Percentiles rank a stretch among this genome's conserved stretches.
These are phyloP conservation scores for Jackrogersella multiformis DNA, from an alignment of 495 filamentous ascomycete genomes.

Conservation along the genomic window DNA sequence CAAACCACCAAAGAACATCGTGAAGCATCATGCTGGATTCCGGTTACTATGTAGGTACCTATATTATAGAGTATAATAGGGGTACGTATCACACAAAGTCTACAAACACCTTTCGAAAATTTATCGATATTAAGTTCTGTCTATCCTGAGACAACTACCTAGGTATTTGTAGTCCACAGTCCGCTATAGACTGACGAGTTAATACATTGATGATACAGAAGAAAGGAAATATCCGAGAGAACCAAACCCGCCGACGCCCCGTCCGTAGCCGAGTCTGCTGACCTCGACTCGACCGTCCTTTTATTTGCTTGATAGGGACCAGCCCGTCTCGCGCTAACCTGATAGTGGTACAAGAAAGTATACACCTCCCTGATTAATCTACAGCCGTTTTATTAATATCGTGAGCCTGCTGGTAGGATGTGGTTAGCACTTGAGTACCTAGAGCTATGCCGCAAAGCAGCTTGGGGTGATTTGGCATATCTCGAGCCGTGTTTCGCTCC, in stretches of 20 bases:
- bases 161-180: too few species aligned
- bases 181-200: neutral
- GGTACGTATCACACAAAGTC: too few species aligned
- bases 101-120: too few species aligned
- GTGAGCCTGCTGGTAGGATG: neutral
- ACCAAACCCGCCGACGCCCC: neutral
- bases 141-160: conserved; percentile 1
- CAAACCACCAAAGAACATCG: too few species aligned
- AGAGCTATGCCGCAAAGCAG: too few species aligned
- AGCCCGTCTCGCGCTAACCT: conserved; percentile 12
- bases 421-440: neutral
- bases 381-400: neutral
- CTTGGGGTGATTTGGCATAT: too few species aligned
- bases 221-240: neutral
- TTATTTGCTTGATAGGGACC: conserved; percentile 23
- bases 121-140: too few species aligned
- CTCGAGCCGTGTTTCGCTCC: too few species aligned
- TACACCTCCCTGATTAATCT: too few species aligned
- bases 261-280: neutral
- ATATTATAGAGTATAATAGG: too few species aligned
- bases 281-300: neutral
- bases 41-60: too few species aligned
- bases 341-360: neutral
- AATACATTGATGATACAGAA: conserved; percentile 15
- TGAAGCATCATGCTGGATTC: too few species aligned